Evolutionary conservation across 2,329 filamentous ascomycete genomes (phyloP).

Genomic region (Colletotrichum musae): DNA sequence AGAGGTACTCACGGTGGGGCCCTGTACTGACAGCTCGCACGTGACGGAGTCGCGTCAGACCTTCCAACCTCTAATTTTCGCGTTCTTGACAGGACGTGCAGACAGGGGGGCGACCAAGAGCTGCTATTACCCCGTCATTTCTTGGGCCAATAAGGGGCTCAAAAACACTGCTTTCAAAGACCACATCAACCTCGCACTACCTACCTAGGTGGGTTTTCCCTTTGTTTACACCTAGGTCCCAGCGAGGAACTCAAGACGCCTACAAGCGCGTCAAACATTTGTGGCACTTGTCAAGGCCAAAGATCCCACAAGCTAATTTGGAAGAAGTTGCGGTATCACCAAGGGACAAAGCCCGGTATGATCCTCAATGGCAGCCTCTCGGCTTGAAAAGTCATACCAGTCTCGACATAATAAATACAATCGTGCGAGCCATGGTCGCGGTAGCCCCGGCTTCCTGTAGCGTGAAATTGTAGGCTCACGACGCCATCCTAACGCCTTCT

Average conservation of each 20-base stretch:
- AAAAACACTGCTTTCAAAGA: too few species aligned
- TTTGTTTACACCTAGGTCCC: too few species aligned
- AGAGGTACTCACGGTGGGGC: conserved; percentile 4
- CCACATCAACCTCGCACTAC: too few species aligned
- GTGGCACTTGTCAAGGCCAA: too few species aligned
- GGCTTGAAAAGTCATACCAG: conserved; percentile 8
- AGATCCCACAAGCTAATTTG: too few species aligned
- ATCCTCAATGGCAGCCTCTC: not conserved
- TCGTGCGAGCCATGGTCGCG: conserved; percentile 16
- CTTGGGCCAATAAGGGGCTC: not conserved
- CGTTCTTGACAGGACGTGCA: conserved; percentile 11
- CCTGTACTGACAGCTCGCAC: conserved; percentile 4
- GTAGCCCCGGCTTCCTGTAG: conserved; percentile 2
- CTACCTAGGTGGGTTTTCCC: too few species aligned
- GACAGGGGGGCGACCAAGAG: conserved; percentile 29
- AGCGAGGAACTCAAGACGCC: too few species aligned
- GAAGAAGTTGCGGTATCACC: too few species aligned
- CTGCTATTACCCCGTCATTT: conserved; percentile 1
- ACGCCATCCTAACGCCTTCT: conserved; percentile 37
- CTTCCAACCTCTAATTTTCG: conserved; percentile 18
- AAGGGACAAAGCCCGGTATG: conserved; percentile 5
- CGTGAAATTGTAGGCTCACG: conserved; percentile 30
- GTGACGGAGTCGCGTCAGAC: conserved; percentile 31
- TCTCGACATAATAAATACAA: conserved; percentile 27
- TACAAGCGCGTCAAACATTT: too few species aligned